These are phyloP conservation scores for Sporothrix euskadiensis DNA, from an alignment of 2,329 filamentous ascomycete genomes.

Conservation along the genomic window DNA sequence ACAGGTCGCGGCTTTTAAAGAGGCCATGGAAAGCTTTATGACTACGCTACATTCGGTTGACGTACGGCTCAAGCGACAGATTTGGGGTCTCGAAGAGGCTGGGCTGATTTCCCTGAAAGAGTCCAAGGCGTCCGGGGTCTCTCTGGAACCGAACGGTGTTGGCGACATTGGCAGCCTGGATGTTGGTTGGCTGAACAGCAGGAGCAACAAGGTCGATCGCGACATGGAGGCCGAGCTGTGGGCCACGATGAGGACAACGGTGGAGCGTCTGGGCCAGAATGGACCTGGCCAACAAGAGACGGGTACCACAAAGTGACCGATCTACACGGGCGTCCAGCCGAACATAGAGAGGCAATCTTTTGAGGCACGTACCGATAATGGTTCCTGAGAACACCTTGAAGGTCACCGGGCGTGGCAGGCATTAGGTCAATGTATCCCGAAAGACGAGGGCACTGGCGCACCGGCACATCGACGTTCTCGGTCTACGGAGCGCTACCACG, in stretches of 20 bases:
- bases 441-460: neutral
- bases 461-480: neutral
- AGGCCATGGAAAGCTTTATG: conserved; percentile 67
- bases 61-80: conserved; percentile 71
- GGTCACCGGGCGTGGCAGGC: neutral
- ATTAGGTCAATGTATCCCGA: neutral
- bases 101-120: conserved; percentile 63
- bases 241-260: conserved; percentile 58
- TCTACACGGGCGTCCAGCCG: neutral
- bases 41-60: conserved; percentile 71
- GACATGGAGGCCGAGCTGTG: conserved; percentile 84
- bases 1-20: conserved; percentile 58
- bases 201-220: conserved; percentile 76
- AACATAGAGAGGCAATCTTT: neutral
- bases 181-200: conserved; percentile 85
- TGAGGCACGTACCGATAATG: neutral
- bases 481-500: neutral
- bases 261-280: conserved; percentile 44
- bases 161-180: conserved; percentile 66
- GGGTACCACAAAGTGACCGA: neutral
- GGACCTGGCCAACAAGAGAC: neutral
- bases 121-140: conserved; percentile 35
- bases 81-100: conserved; percentile 79
- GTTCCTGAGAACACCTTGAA: neutral
- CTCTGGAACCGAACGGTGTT: conserved; percentile 56